Evolutionary conservation across 78 protist species (phyloP).

Genomic region (Cyanophora paradoxa): DNA sequence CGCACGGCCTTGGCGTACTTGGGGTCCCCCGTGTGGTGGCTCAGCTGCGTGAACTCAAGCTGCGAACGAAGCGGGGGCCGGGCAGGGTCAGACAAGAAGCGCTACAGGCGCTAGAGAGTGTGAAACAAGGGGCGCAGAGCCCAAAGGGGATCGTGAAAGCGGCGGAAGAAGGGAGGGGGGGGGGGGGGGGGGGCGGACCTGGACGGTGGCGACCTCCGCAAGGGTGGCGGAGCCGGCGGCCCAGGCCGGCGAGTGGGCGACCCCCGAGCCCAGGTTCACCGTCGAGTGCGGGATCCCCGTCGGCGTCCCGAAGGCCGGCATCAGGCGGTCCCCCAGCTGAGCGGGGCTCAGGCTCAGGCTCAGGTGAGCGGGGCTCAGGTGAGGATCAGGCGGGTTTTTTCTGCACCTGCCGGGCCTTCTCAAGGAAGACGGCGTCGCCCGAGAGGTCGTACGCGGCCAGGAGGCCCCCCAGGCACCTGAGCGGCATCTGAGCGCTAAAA

Average conservation of each 20-base stretch:
- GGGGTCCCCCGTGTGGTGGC: conserved; percentile 49
- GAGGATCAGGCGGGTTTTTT: no score
- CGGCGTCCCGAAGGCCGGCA: conserved; percentile 9
- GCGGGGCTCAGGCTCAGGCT: no score
- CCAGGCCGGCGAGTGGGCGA: background rate
- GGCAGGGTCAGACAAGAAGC: no score
- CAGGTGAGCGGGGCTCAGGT: no score
- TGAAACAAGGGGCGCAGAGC: no score
- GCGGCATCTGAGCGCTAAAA: background rate
- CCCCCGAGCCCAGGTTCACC: background rate
- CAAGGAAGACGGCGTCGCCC: conserved; percentile 35
- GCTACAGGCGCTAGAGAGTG: no score
- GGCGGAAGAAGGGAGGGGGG: no score
- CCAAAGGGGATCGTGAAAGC: no score
- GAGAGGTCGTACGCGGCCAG: conserved; percentile 65
- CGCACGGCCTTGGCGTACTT: conserved; percentile 16
- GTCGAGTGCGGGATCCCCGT: background rate
- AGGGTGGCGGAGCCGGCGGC: conserved; percentile 33
- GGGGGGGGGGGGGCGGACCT: no score
- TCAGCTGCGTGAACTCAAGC: conserved; percentile 62
- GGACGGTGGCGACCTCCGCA: conserved; percentile 68
- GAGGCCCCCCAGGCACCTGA: conserved; percentile 74
- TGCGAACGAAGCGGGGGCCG: no score
- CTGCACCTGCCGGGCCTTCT: conserved; percentile 57
- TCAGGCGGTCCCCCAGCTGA: conserved; percentile 10